Percentiles rank a stretch among this genome's conserved stretches.
Conservation (phyloP, 805 yeast species). For the Metschnikowia amazonensis region DNA sequence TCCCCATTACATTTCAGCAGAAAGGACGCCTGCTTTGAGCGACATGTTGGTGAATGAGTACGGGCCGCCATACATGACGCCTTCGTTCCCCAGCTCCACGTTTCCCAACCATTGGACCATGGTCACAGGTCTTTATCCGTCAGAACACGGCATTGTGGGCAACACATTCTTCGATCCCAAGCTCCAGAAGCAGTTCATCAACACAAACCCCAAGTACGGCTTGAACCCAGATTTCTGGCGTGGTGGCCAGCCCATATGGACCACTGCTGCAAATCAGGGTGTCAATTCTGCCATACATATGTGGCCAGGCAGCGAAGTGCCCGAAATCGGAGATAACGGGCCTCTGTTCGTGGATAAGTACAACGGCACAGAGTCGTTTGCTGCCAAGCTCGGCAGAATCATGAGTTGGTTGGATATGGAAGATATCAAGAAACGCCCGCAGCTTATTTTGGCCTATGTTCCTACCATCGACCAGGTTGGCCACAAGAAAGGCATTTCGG, state of each 20-base stretch:
- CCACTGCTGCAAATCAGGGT: slow-evolving; percentile 62
- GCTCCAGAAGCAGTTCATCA: slow-evolving; percentile 53
- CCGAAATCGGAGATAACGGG: slow-evolving; percentile 38
- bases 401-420: slow-evolving; percentile 62
- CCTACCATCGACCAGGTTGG: slow-evolving; percentile 82
- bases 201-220: slow-evolving; percentile 53
- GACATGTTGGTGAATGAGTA: slow-evolving; percentile 47
- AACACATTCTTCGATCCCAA: slow-evolving; percentile 71
- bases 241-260: slow-evolving; percentile 89
- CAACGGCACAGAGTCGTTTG: slow-evolving; percentile 59
- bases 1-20: slow-evolving; percentile 72
- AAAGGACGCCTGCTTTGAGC: slow-evolving; percentile 69
- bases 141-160: slow-evolving; percentile 83
- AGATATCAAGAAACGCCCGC: slow-evolving; percentile 57
- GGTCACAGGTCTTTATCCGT: slow-evolving; percentile 81
- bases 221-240: slow-evolving; percentile 64
- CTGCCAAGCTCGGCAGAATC: slow-evolving; percentile 54
- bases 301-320: slow-evolving; percentile 95
- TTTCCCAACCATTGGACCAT: slow-evolving; percentile 92
- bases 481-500: slow-evolving; percentile 66
- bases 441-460: slow-evolving; percentile 70
- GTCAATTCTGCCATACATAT: slow-evolving; percentile 75
- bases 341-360: slow-evolving; percentile 59
- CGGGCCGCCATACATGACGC: slow-evolving; percentile 79
- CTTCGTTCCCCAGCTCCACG: slow-evolving; percentile 85